Evolutionary conservation across 805 yeast genomes (phyloP).

Genomic region (Sungouiella blattae): DNA sequence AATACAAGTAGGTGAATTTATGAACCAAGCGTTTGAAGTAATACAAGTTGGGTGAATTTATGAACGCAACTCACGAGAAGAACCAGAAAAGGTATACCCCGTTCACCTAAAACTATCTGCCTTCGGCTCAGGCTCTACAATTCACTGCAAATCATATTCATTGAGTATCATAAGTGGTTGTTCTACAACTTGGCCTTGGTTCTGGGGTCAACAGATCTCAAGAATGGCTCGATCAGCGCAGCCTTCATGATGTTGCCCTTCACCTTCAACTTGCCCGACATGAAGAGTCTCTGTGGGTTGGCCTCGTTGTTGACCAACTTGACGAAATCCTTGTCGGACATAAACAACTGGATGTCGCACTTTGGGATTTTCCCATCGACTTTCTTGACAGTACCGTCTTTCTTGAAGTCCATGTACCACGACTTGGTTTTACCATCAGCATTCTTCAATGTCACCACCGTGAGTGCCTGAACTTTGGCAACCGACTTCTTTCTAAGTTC

Average conservation of each 20-base stretch:
- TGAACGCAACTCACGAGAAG: too few relatives aligned
- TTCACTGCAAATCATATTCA: too few relatives aligned
- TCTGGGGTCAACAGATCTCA: slow-evolving; percentile 7
- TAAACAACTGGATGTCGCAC: slow-evolving; percentile 6
- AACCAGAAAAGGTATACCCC: too few relatives aligned
- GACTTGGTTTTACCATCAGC: slow-evolving; percentile 54
- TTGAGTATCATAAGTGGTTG: background rate
- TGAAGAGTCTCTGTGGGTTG: slow-evolving; percentile 6
- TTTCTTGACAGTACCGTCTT: slow-evolving; percentile 45
- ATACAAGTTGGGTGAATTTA: too few relatives aligned
- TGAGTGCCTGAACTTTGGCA: slow-evolving; percentile 14
- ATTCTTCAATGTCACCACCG: slow-evolving; percentile 45
- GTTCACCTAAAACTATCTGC: too few relatives aligned
- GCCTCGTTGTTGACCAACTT: slow-evolving; percentile 9
- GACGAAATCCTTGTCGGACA: slow-evolving; percentile 7
- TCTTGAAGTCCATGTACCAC: slow-evolving; percentile 69
- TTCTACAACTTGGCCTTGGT: slow-evolving; percentile 5
- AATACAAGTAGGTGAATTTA: too few relatives aligned
- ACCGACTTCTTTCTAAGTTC: slow-evolving; percentile 17
- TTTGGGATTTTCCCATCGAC: slow-evolving; percentile 41
- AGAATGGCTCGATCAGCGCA: slow-evolving; percentile 7
- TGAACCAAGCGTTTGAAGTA: too few relatives aligned
- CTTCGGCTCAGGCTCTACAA: too few relatives aligned
- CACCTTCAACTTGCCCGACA: slow-evolving; percentile 7
- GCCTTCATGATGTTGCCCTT: slow-evolving; percentile 11